Conservation (phyloP, 2,329 filamentous ascomycete genomes). For the Colletotrichum horii region DNA sequence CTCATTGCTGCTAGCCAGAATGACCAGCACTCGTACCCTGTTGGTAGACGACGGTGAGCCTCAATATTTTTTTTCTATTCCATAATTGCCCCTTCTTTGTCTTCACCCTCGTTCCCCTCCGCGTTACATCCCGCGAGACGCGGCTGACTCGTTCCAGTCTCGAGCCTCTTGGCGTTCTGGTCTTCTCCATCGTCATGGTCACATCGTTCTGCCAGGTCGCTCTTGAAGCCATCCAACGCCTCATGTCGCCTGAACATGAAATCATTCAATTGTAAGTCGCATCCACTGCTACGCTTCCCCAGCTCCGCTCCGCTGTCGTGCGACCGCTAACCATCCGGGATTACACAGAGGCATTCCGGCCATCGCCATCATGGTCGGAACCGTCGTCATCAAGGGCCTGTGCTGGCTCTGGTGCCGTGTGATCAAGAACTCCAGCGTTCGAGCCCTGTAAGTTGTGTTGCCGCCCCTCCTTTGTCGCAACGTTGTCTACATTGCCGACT, state of each 20-base stretch:
- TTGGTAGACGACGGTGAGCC: conserved; percentile 68
- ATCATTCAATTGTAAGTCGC: conserved; percentile 68
- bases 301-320: neutral
- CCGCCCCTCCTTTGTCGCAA: neutral
- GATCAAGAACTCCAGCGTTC: conserved; percentile 85
- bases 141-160: conserved; percentile 49
- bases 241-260: conserved; percentile 64
- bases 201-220: conserved; percentile 82
- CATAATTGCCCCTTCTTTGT: neutral
- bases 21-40: conserved; percentile 78
- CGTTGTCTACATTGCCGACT: neutral
- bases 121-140: neutral
- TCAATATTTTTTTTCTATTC: neutral
- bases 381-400: conserved; percentile 79
- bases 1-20: conserved; percentile 69
- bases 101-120: neutral
- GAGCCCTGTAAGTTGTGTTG: conserved; percentile 64
- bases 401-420: conserved; percentile 90
- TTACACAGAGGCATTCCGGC: conserved; percentile 63
- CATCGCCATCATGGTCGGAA: conserved; percentile 80
- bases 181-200: conserved; percentile 87
- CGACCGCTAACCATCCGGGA: neutral
- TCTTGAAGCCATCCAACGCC: conserved; percentile 70
- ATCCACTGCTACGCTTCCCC: neutral
- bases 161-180: conserved; percentile 80